These are phyloP conservation scores for Fusarium denticulatum DNA, from an alignment of 2,329 filamentous ascomycete species.

Conservation along the genomic window DNA sequence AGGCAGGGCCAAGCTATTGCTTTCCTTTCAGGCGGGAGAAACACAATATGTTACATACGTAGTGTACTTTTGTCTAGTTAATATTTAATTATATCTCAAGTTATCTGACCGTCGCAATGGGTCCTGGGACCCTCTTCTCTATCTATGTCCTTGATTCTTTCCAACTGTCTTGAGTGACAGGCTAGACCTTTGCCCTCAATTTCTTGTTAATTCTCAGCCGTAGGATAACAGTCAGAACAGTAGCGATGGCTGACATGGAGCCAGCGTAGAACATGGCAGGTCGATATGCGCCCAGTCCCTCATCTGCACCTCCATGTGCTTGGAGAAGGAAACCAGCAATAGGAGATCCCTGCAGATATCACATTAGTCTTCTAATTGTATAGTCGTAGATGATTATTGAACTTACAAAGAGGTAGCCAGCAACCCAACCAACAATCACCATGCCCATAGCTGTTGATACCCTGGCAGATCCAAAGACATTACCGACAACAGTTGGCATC, in stretches of 20 bases:
- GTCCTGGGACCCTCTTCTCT: background rate
- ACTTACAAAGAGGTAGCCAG: conserved; percentile 68
- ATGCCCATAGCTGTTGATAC: conserved; percentile 69
- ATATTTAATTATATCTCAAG: background rate
- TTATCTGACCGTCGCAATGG: accelerated
- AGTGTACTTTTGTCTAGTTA: background rate
- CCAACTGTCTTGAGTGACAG: accelerated
- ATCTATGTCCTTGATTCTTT: background rate
- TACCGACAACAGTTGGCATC: conserved; percentile 70
- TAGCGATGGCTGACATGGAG: conserved; percentile 8
- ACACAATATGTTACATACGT: background rate
- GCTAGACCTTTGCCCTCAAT: background rate
- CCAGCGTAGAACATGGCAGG: conserved; percentile 72
- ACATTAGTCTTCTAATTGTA: background rate
- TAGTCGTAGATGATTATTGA: accelerated
- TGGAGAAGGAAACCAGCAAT: conserved; percentile 69
- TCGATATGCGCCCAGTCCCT: conserved; percentile 62
- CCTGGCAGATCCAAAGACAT: conserved; percentile 65
- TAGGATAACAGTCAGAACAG: conserved; percentile 4
- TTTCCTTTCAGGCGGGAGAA: background rate
- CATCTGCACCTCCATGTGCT: conserved; percentile 61
- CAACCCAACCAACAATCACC: conserved; percentile 69
- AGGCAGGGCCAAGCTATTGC: background rate
- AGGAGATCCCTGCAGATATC: conserved; percentile 44
- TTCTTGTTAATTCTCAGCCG: conserved; percentile 24